phyloP scores from a whole-genome alignment of 2,329 filamentous ascomycete species.

The Periconia sp. region DNA sequence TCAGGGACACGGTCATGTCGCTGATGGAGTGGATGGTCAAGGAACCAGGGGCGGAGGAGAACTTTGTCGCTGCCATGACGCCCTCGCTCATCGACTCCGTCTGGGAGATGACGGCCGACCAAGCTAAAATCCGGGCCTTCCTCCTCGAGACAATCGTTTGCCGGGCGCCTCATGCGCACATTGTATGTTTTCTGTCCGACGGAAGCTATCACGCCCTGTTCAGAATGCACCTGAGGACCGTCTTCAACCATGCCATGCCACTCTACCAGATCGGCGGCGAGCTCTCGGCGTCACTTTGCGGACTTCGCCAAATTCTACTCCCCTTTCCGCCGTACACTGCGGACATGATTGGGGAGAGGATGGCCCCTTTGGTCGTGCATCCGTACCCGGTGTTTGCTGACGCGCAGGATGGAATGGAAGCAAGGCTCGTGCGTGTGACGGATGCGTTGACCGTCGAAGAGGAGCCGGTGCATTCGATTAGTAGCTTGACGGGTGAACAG shows the following conservation, averaged over 20 bases:
- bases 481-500: not conserved
- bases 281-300: not conserved
- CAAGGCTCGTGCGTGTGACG: no score
- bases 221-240: not conserved
- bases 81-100: not conserved
- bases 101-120: not conserved
- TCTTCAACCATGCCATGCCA: not conserved
- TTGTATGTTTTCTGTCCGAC: not conserved
- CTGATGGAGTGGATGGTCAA: not conserved
- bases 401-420: not conserved
- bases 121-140: conserved; percentile 1
- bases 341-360: not conserved
- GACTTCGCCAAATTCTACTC: no score
- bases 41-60: not conserved
- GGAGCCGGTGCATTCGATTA: not conserved
- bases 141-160: not conserved
- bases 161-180: not conserved
- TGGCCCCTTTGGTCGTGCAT: not conserved
- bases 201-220: not conserved
- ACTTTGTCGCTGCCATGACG: not conserved
- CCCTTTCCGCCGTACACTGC: conserved; percentile 1
- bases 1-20: conserved; percentile 3
- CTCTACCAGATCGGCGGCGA: not conserved
- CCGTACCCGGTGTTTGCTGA: not conserved
- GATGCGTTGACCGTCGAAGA: no score